Conservation (phyloP, 1,284 basidiomycete species). For the Grifola frondosa region DNA sequence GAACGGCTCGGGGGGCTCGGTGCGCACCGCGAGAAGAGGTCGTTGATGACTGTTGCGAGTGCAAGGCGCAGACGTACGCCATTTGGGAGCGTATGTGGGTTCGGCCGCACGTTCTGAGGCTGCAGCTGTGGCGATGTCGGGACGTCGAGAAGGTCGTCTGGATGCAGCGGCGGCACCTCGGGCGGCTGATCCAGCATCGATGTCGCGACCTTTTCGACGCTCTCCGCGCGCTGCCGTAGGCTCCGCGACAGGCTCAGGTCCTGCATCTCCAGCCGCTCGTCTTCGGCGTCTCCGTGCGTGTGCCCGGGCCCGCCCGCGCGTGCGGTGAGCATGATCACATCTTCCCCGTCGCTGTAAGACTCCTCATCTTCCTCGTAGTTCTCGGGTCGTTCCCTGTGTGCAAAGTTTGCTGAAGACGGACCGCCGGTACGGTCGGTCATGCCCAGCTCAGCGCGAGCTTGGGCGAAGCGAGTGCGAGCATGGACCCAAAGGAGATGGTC, state of each 20-base stretch:
- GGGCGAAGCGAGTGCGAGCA: slow-evolving; percentile 74
- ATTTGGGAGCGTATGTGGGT: slow-evolving; percentile 69
- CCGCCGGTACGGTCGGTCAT: slow-evolving; percentile 79
- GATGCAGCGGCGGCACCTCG: slow-evolving; percentile 31
- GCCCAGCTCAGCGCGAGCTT: slow-evolving; percentile 76
- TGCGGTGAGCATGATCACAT: slow-evolving; percentile 49
- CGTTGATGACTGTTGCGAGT: slow-evolving; percentile 71
- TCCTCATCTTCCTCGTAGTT: slow-evolving; percentile 73
- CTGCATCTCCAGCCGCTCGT: slow-evolving; percentile 52
- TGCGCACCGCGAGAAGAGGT: slow-evolving; percentile 71
- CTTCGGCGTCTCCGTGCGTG: slow-evolving; percentile 57
- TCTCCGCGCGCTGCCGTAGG: slow-evolving; percentile 69
- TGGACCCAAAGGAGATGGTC: slow-evolving; percentile 85
- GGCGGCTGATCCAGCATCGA: slow-evolving; percentile 79
- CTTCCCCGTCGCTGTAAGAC: slow-evolving; percentile 62
- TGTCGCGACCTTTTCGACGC: slow-evolving; percentile 74
- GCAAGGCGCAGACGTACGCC: slow-evolving; percentile 76
- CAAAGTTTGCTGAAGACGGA: slow-evolving; percentile 51
- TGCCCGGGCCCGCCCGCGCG: slow-evolving; percentile 52
- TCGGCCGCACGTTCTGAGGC: slow-evolving; percentile 30
- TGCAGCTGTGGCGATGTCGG: slow-evolving; percentile 48
- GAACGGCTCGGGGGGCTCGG: slow-evolving; percentile 37
- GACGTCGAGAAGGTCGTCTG: slow-evolving; percentile 36
- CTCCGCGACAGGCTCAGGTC: slow-evolving; percentile 59
- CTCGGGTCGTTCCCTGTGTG: slow-evolving; percentile 64